Base-by-base conservation (phyloP, 108 stramenopile species). In the Cylindrotheca closterium region DNA sequence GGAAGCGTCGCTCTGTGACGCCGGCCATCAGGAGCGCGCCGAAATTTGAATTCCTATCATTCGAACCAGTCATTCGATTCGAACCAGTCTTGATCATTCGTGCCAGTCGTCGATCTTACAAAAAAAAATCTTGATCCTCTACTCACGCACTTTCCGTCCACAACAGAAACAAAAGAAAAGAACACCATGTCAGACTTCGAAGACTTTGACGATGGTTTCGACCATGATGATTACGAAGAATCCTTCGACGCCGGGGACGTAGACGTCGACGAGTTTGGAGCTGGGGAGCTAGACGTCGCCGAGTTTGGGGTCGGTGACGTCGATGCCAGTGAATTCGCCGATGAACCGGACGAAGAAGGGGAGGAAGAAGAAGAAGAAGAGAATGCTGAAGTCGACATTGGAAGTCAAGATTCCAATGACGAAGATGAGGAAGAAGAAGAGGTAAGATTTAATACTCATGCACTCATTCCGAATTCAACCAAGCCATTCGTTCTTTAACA, bases 111-210 rank as follows among this genome's bases (percentile, higher is more conserved):
- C n/a, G n/a, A n/a, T n/a, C n/a, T n/a, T n/a, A n/a, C n/a, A n/a
- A n/a, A n/a, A n/a, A n/a, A n/a, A n/a, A n/a, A n/a, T n/a, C n/a
- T n/a, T n/a, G n/a, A n/a, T n/a, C n/a, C n/a, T n/a, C n/a, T n/a
- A n/a, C n/a, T n/a, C n/a, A n/a, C n/a, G n/a, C n/a, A n/a, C n/a
- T n/a, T n/a, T n/a, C n/a, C n/a, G n/a, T n/a, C n/a, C 8, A n/a
- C 21, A 21, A 58, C 34, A 58, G 58, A 65, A n/a, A n/a, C n/a
- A n/a, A n/a, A n/a, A n/a, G n/a, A n/a, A n/a, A n/a, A n/a, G n/a
- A n/a, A n/a, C n/a, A 65, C 26, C 4, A 54, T 54, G 53, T 54
- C 63, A 22, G 63, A 65, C 33, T 42, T 30, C 19, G 63, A 65
- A 54, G 63, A 65, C 25, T 25, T 25, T 21, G 63, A 54, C 52